Evolutionary conservation across 352 stramenopile genomes (phyloP), one percentile per base, ranked within the genome.

Genomic region (Globisporangium spiculum): DNA sequence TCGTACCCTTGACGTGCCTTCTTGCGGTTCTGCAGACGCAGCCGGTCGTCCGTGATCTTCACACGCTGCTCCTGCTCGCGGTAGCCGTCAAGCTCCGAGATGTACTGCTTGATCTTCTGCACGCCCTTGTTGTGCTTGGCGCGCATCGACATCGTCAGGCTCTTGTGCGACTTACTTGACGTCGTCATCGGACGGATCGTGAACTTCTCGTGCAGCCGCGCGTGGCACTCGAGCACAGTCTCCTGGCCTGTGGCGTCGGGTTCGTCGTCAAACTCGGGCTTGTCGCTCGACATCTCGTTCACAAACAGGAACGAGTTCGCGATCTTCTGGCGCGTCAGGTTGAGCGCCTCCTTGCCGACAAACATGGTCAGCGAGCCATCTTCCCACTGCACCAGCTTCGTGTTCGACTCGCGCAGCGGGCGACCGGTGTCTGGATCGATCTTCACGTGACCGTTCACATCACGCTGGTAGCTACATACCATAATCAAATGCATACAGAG

Each of bases 81-180:
- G 62, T 89, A 84, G n/a, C 86, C 86, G 58, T 94, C 86, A 32
- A 94, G 65, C 67, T 96, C 88, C 3, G 86, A 94, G 60, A 96
- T 91, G 71, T 96, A 94, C 50, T 92, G 70, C 75, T 96, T 93
- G 59, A 94, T 80, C 66, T 90, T 90, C 69, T 94, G 85, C 53
- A 93, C 81, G 36, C 83, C 88, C 78, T 96, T 96, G 79, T 94
- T 96, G 76, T 96, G 88, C 64, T 93, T 92, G 48, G 88, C 88
- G 10, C 88, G 86, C 86, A 96, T 93, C 50, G 88, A 94, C 88
- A 96, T 94, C 61, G 84, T 96, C 18, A 96, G 75, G 65, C 85
- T 93, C 72, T 91, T 90, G 77, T 96, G 88, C 30, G 88, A 94
- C 73, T 92, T 93, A 65, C 83, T 93, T 32, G 79, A 75, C 14